phyloP scores from a whole-genome alignment of 345 rosid genomes.

The Corchorus capsularis region DNA sequence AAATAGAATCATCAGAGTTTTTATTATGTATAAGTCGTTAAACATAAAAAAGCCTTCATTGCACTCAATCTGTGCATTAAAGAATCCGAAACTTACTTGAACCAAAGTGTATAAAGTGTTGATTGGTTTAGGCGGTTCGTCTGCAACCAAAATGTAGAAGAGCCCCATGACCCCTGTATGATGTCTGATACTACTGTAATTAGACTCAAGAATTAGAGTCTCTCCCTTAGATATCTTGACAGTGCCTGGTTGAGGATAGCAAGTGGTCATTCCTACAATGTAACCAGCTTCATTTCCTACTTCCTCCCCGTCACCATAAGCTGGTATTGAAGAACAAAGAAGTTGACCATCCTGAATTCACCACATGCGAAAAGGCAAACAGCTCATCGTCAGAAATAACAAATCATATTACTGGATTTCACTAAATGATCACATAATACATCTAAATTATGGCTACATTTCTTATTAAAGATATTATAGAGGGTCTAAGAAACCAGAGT shows the following conservation, averaged over 20 bases:
- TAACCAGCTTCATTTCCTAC: slow-evolving; percentile 90
- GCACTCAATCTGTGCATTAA: too few species aligned
- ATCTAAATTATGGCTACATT: neutral
- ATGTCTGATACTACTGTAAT: slow-evolving; percentile 46
- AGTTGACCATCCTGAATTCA: slow-evolving; percentile 57
- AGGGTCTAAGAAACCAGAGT: neutral
- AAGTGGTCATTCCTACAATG: slow-evolving; percentile 89
- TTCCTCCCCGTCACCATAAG: slow-evolving; percentile 71
- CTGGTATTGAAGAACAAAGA: slow-evolving; percentile 58
- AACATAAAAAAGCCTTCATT: neutral
- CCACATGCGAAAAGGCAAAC: neutral
- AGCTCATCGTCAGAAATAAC: neutral
- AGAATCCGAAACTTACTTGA: slow-evolving; percentile 36
- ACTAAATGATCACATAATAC: neutral
- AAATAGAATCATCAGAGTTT: neutral
- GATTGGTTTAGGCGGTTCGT: slow-evolving; percentile 39
- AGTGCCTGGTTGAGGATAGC: slow-evolving; percentile 71
- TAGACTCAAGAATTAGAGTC: slow-evolving; percentile 62
- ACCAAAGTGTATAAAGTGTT: slow-evolving; percentile 10
- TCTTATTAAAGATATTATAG: neutral
- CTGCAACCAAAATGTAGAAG: slow-evolving; percentile 68
- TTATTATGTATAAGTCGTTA: neutral
- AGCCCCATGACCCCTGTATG: slow-evolving; percentile 94
- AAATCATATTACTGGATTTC: neutral
- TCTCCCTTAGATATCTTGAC: slow-evolving; percentile 62